phyloP scores from a whole-genome alignment of 2,329 filamentous ascomycete genomes.

The Curvularia spicifera region DNA sequence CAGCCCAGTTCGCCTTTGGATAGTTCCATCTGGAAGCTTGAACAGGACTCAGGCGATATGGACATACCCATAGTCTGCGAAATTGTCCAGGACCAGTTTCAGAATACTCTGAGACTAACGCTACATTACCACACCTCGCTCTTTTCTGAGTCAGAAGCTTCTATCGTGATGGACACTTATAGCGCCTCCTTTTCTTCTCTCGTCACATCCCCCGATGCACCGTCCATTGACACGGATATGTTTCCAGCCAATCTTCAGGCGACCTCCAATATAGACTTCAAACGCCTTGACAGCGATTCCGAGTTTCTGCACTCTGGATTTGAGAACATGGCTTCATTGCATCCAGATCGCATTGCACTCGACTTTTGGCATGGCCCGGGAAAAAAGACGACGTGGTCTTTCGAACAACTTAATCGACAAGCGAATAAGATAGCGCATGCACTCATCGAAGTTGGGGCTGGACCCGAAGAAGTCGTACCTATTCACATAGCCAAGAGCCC shows the following conservation, averaged over 20 bases:
- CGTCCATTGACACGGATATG: slow-evolving; percentile 31
- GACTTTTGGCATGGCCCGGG: slow-evolving; percentile 48
- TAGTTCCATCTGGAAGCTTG: slow-evolving; percentile 57
- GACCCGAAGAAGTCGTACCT: slow-evolving; percentile 44
- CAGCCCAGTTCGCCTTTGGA: slow-evolving; percentile 59
- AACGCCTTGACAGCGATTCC: slow-evolving; percentile 9
- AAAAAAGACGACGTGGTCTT: slow-evolving; percentile 43
- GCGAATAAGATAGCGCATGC: slow-evolving; percentile 46
- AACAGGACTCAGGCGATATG: slow-evolving; percentile 66
- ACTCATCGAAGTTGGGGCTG: slow-evolving; percentile 32
- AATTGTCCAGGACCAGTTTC: slow-evolving; percentile 62
- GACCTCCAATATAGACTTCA: slow-evolving; percentile 33
- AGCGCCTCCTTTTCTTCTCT: slow-evolving; percentile 35
- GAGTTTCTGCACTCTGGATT: slow-evolving; percentile 49
- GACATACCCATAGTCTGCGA: slow-evolving; percentile 80
- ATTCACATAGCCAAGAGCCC: slow-evolving; percentile 46
- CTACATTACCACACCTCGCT: slow-evolving; percentile 62
- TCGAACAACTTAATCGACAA: slow-evolving; percentile 34
- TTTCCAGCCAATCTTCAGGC: slow-evolving; percentile 33
- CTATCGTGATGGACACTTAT: slow-evolving; percentile 38
- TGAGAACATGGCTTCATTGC: slow-evolving; percentile 41
- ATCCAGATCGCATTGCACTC: slow-evolving; percentile 44
- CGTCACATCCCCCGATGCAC: slow-evolving; percentile 26
- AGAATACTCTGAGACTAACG: slow-evolving; percentile 63
- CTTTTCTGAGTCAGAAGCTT: slow-evolving; percentile 37